Conservation (phyloP, 2,329 filamentous ascomycete species). For the Phialophora expanda region DNA sequence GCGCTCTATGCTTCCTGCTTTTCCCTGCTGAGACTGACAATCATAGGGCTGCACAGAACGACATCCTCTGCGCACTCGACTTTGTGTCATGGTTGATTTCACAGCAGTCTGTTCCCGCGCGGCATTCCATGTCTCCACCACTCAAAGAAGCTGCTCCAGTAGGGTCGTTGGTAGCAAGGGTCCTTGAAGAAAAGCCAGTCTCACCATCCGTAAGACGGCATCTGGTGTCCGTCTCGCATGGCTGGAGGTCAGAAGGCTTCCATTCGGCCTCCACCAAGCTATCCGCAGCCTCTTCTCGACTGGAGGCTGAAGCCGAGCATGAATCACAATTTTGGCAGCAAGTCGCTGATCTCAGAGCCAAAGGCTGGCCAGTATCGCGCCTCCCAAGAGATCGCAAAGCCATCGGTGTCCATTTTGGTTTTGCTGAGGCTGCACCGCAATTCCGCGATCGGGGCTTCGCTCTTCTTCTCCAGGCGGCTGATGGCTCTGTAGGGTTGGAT, state of each 20-base stretch:
- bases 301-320: slow-evolving; percentile 76
- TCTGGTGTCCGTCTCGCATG: slow-evolving; percentile 60
- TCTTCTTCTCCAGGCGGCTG: slow-evolving; percentile 73
- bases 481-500: slow-evolving; percentile 78
- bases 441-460: slow-evolving; percentile 77
- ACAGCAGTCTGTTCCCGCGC: slow-evolving; percentile 76
- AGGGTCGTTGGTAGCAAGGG: slow-evolving; percentile 73
- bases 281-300: slow-evolving; percentile 70
- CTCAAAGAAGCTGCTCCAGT: slow-evolving; percentile 74
- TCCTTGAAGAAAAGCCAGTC: slow-evolving; percentile 65
- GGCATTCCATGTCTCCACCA: slow-evolving; percentile 70
- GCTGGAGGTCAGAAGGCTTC: slow-evolving; percentile 80
- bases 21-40: slow-evolving; percentile 21
- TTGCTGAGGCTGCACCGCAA: slow-evolving; percentile 70
- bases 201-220: slow-evolving; percentile 62
- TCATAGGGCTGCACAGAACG: slow-evolving; percentile 52
- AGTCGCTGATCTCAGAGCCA: slow-evolving; percentile 77
- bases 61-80: slow-evolving; percentile 71
- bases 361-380: slow-evolving; percentile 84
- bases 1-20: slow-evolving; percentile 30
- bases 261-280: slow-evolving; percentile 76
- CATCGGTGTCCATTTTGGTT: slow-evolving; percentile 86
- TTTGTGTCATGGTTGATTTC: slow-evolving; percentile 82
- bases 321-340: slow-evolving; percentile 92
- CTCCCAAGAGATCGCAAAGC: slow-evolving; percentile 74